phyloP scores from a whole-genome alignment of 1,139 yeast species.

The Geotrichum candidum region DNA sequence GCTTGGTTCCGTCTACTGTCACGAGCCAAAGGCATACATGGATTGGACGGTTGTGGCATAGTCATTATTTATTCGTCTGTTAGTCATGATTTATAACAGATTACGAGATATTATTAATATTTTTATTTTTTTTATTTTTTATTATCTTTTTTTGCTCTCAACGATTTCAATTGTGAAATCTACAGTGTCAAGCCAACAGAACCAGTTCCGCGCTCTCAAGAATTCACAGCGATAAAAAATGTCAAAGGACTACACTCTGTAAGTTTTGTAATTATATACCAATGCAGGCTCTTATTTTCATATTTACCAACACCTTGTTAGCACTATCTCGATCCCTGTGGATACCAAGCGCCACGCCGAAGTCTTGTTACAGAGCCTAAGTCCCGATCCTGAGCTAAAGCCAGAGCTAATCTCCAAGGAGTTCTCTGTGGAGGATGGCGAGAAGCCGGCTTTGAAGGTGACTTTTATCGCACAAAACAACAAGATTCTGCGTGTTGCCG shows the following conservation, averaged over 20 bases:
- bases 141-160: not conserved
- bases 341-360: slow-evolving; percentile 51
- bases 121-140: not conserved
- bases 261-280: not conserved
- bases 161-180: not conserved
- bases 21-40: not conserved
- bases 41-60: slow-evolving; percentile 5
- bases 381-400: slow-evolving; percentile 75
- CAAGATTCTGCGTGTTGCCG: slow-evolving; percentile 63
- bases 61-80: not conserved
- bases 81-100: not conserved
- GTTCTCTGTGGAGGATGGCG: slow-evolving; percentile 19
- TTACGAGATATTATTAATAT: not conserved
- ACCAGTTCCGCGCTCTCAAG: not conserved
- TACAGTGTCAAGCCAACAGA: not conserved
- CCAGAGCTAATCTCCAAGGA: slow-evolving; percentile 39
- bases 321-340: slow-evolving; percentile 49
- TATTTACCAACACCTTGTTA: not conserved
- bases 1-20: slow-evolving; percentile 7
- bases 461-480: slow-evolving; percentile 53
- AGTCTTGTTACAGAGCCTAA: slow-evolving; percentile 53
- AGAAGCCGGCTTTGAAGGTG: slow-evolving; percentile 37
- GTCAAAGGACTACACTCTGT: not conserved
- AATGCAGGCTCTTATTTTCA: not conserved
- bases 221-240: not conserved